A percentile compares a stretch with the other conserved stretches of the same genome.
Evolutionary conservation across 345 rosid genomes (phyloP).

Genomic region (Eucalyptus curtisii): DNA sequence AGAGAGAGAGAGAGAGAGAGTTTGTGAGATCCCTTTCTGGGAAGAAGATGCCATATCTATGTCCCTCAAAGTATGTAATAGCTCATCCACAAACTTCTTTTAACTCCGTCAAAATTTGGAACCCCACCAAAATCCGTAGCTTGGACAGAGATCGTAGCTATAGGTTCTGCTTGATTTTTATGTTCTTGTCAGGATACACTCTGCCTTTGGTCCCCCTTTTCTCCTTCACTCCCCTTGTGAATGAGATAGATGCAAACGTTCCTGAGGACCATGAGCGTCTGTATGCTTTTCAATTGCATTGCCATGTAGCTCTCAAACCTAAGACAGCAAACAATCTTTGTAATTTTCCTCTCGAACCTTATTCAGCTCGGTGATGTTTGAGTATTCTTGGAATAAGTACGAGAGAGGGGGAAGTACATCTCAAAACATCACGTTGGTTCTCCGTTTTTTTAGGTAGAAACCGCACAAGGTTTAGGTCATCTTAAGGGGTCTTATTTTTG

Average conservation of each 20-base stretch:
- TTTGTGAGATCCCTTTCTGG: neutral
- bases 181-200: neutral
- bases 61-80: neutral
- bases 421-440: neutral
- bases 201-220: neutral
- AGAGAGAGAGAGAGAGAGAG: neutral
- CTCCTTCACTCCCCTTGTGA: neutral
- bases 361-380: neutral
- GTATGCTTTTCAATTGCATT: neutral
- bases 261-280: neutral
- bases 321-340: neutral
- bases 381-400: neutral
- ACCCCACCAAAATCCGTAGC: neutral
- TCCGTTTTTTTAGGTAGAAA: neutral
- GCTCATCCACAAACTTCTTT: neutral
- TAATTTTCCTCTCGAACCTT: neutral
- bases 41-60: neutral
- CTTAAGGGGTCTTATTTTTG: neutral
- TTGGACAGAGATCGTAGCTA: neutral
- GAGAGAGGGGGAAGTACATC: neutral
- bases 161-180: neutral
- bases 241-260: neutral
- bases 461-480: neutral
- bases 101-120: neutral
- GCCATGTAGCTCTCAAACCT: neutral